Evolutionary conservation across 140 eudicot genomes (phyloP).

Genomic region (Cichorium intybus): DNA sequence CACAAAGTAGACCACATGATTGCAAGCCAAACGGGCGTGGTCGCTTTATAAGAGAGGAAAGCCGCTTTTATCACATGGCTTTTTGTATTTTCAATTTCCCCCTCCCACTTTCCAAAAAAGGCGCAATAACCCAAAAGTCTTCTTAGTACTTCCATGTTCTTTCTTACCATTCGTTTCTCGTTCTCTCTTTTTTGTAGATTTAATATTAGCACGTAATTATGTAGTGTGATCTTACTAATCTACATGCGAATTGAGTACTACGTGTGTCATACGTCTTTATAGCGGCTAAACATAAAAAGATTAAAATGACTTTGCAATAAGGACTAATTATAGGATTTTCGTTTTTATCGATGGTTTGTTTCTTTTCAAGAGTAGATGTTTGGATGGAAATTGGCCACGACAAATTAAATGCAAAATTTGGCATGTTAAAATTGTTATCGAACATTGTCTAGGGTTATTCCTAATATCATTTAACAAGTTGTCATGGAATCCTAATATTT

Average conservation of each 20-base stretch:
- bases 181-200: neutral
- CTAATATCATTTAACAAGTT: neutral
- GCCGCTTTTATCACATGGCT: conserved; percentile 73
- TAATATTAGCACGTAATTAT: conserved; percentile 8
- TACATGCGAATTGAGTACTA: conserved; percentile 1
- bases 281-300: neutral
- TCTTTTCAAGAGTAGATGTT: neutral
- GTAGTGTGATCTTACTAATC: conserved; percentile 7
- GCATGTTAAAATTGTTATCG: too few relatives aligned
- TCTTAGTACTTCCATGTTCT: conserved; percentile 23
- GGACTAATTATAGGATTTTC: neutral
- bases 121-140: conserved; percentile 36
- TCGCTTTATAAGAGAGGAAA: conserved; percentile 61
- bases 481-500: neutral
- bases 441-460: neutral
- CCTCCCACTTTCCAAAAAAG: conserved; percentile 35
- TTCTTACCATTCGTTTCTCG: neutral
- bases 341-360: neutral
- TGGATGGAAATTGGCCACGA: neutral
- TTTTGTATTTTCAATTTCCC: conserved; percentile 34
- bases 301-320: neutral
- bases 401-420: too few relatives aligned
- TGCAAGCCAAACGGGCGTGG: conserved; percentile 89
- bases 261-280: conserved; percentile 16
- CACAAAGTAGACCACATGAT: conserved; percentile 79